Evolutionary conservation across 1,284 basidiomycete species (phyloP).

Genomic region (Rhodotorula sp.): DNA sequence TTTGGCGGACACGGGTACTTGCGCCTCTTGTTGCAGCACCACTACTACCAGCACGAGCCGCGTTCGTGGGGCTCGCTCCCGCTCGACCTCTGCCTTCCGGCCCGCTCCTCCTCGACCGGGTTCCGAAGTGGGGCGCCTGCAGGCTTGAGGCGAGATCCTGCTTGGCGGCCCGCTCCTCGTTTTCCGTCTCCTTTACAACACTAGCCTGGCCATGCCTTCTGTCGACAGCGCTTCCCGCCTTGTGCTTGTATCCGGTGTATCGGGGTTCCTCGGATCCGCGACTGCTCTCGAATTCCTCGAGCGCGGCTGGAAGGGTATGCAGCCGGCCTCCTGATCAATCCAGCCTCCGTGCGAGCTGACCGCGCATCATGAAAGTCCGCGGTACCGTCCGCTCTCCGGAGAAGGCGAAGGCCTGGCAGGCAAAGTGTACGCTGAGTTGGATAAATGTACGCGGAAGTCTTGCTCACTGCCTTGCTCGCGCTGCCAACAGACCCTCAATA

Average conservation of each 20-base stretch:
- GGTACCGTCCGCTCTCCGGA: slow-evolving; percentile 15
- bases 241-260: slow-evolving; percentile 19
- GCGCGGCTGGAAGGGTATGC: background rate
- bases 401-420: slow-evolving; percentile 10
- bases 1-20: too few species aligned
- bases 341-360: background rate
- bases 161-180: background rate
- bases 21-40: too few species aligned
- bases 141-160: background rate
- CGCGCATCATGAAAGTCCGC: background rate
- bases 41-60: too few species aligned
- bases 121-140: too few species aligned
- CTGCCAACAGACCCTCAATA: slow-evolving; percentile 11
- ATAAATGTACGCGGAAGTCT: too few species aligned
- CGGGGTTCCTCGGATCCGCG: slow-evolving; percentile 12
- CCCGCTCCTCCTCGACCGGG: too few species aligned
- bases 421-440: background rate
- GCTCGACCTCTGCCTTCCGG: too few species aligned
- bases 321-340: too few species aligned
- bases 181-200: background rate
- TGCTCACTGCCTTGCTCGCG: background rate
- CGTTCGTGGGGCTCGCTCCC: too few species aligned
- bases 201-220: background rate
- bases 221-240: background rate
- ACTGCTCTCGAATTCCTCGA: slow-evolving; percentile 6